Percentiles rank a stretch among this genome's conserved stretches.
phyloP scores from a whole-genome alignment of 495 filamentous ascomycete species.

The Rhypophila decipiens region DNA sequence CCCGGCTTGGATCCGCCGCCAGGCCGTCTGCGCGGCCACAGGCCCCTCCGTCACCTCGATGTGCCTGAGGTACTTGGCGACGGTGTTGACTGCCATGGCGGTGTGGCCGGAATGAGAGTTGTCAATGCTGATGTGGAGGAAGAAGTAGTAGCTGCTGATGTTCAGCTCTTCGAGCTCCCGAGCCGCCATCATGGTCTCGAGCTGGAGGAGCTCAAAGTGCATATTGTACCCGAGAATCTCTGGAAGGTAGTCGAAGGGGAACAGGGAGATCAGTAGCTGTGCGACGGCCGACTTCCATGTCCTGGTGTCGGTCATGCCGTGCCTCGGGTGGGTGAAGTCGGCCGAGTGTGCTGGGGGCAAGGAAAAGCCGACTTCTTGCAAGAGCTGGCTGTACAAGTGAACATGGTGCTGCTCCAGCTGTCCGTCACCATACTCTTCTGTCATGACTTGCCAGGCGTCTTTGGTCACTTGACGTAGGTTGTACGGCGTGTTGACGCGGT shows the following conservation, averaged over 20 bases:
- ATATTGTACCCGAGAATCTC: constrained; percentile 49
- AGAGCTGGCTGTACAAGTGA: constrained; percentile 34
- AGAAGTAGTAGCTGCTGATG: constrained; percentile 43
- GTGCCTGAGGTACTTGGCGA: constrained; percentile 32
- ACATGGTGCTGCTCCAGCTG: constrained; percentile 43
- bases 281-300: constrained; percentile 42
- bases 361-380: constrained; percentile 27
- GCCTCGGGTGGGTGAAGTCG: constrained; percentile 30
- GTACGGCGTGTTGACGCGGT: constrained; percentile 38
- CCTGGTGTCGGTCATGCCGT: constrained; percentile 23
- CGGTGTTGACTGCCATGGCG: constrained; percentile 38
- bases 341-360: constrained; percentile 12
- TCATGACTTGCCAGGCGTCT: constrained; percentile 44
- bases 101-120: constrained; percentile 44
- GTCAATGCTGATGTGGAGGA: constrained; percentile 47
- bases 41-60: constrained; percentile 14
- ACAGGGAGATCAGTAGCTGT: constrained; percentile 43
- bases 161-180: constrained; percentile 39
- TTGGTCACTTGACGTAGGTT: constrained; percentile 27
- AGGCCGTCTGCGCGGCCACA: constrained; percentile 26
- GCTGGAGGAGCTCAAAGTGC: constrained; percentile 39
- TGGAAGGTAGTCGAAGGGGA: constrained; percentile 43
- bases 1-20: constrained; percentile 45
- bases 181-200: constrained; percentile 34
- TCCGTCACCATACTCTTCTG: constrained; percentile 47